phyloP scores from a whole-genome alignment of 371 early-diverging fungal species.

The Dichotomocladium elegans region DNA sequence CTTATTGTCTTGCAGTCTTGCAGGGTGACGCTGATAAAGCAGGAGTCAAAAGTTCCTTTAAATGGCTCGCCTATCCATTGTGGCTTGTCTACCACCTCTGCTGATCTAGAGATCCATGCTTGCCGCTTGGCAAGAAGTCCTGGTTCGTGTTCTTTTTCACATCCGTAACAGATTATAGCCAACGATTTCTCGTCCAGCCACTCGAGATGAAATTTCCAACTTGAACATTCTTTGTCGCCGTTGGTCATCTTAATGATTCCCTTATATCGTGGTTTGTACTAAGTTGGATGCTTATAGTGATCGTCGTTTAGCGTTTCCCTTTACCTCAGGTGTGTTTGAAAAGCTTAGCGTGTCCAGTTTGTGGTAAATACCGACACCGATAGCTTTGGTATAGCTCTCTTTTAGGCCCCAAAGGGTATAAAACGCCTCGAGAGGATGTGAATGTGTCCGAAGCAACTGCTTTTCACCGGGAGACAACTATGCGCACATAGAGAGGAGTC shows the following conservation, averaged over 20 bases:
- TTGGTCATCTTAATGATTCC: not conserved
- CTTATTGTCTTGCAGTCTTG: not conserved
- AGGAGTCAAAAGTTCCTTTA: not conserved
- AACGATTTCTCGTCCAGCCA: conserved; percentile 19
- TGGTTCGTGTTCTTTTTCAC: not conserved
- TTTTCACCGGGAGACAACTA: conserved; percentile 36
- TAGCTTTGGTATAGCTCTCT: conserved; percentile 60
- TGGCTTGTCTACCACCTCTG: no score
- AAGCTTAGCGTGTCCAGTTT: conserved; percentile 44
- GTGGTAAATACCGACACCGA: conserved; percentile 53
- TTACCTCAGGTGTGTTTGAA: not conserved
- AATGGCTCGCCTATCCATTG: not conserved
- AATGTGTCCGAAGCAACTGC: conserved; percentile 11
- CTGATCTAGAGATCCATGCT: no score
- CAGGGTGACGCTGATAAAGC: not conserved
- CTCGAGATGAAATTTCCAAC: conserved; percentile 18
- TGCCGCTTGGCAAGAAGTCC: no score
- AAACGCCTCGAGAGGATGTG: conserved; percentile 34
- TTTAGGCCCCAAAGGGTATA: conserved; percentile 57
- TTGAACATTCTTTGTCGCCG: not conserved
- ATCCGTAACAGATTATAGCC: not conserved
- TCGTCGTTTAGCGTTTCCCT: not conserved
- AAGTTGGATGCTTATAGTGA: not conserved
- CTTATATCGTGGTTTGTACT: conserved; percentile 9
- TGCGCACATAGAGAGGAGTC: not conserved